Evolutionary conservation across 169 alveolate genomes (phyloP), one percentile per base, ranked within the genome.

Genomic region (Cryptosporidium tyzzeri): DNA sequence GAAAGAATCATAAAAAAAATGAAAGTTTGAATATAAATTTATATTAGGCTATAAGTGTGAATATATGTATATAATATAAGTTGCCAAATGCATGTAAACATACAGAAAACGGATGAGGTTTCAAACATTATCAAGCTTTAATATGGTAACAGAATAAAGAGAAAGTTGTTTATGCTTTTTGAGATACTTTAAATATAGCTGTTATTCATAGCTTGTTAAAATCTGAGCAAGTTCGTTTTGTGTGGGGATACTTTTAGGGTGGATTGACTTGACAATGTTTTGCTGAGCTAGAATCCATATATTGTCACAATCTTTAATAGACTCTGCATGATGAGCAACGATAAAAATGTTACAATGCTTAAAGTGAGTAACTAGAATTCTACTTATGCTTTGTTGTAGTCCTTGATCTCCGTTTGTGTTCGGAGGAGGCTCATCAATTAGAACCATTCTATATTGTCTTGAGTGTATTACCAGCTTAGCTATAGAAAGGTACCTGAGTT

Each of bases 401-500:
- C 75, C 75, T 2, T 39, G 33, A 48, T 80, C 74, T 37, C 73
- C 89, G 0, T 8, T 41, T 6, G 29, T 26, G 44, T 53, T 80
- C 10, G 86, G 86, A 8, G 96, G 97, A 37, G 96, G 96, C 71
- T 94, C 97, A 73, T 94, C 97, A 31, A 94, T 85, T 51, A 94
- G 62, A 6, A 94, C 67, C 55, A 94, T 74, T 68, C 93, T 94
- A 74, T 93, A 94, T 18, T 74, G 80, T 18, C 85, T 71, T 29
- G 96, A 91, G 61, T 92, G 91, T 29, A 94, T 91, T 10, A 93
- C 92, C 45, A 94, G 67, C 21, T 94, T 65, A 9, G 94, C 96
- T 35, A 94, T 70, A 9, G 94, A 86, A 51, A 94, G 70, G 67
- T 91, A 93, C 21, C 97, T 89, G 67, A 93, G 92, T 51, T 85